A percentile compares a stretch with the other conserved stretches of the same genome.
Conservation (phyloP, 2,329 filamentous ascomycete species). For the Venturia oleaginea region DNA sequence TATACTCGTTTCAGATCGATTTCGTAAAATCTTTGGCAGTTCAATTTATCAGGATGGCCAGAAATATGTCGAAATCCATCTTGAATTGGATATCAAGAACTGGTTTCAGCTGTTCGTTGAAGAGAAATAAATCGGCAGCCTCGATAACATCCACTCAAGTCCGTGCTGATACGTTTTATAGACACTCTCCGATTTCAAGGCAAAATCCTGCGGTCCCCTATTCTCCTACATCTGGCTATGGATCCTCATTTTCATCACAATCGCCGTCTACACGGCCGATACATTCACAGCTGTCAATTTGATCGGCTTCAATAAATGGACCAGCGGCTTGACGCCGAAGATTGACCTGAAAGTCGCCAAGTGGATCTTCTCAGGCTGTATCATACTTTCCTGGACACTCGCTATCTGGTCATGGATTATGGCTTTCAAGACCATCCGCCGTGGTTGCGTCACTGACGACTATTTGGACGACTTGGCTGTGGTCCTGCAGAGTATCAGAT, state of each 20-base stretch:
- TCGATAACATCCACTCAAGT: not conserved
- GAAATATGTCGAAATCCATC: not conserved
- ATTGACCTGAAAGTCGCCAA: slow-evolving; percentile 72
- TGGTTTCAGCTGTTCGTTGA: not conserved
- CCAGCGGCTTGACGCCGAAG: slow-evolving; percentile 68
- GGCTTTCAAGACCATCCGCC: slow-evolving; percentile 69
- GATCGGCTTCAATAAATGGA: slow-evolving; percentile 82
- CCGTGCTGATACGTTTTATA: slow-evolving; percentile 15
- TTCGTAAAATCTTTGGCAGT: not conserved
- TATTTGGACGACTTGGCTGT: slow-evolving; percentile 85
- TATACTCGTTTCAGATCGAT: not conserved
- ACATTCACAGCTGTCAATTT: slow-evolving; percentile 90
- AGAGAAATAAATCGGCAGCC: not conserved
- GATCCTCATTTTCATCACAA: slow-evolving; percentile 66
- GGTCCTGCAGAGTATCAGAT: slow-evolving; percentile 65
- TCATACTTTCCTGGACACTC: slow-evolving; percentile 81
- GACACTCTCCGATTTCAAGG: slow-evolving; percentile 67
- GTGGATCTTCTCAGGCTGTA: slow-evolving; percentile 92
- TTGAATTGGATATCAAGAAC: not conserved
- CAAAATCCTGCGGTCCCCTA: slow-evolving; percentile 63
- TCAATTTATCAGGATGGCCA: not conserved
- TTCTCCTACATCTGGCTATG: slow-evolving; percentile 81
- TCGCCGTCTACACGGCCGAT: slow-evolving; percentile 82
- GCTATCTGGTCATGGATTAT: slow-evolving; percentile 71
- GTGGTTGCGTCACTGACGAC: slow-evolving; percentile 80